Evolutionary conservation across 129 eudicot genomes (phyloP).

Genomic region (Silybum marianum): DNA sequence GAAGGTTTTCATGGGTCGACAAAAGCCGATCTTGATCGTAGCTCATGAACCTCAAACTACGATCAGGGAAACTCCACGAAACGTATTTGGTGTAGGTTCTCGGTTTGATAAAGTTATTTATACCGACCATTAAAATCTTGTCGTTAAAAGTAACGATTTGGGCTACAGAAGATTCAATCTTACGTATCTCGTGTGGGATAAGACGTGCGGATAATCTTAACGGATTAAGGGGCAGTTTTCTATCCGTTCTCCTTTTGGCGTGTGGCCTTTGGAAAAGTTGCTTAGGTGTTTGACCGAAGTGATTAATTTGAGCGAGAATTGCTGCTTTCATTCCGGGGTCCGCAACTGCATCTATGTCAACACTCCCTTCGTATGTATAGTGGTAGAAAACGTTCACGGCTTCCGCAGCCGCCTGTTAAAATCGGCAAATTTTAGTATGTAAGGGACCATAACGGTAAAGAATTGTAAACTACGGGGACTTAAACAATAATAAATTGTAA

Average conservation of each 20-base stretch:
- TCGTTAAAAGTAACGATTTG: constrained; percentile 68
- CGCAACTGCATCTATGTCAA: constrained; percentile 85
- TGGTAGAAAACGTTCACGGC: constrained; percentile 95
- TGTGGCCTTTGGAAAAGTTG: constrained; percentile 88
- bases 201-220: constrained; percentile 61
- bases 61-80: constrained; percentile 97
- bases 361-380: constrained; percentile 94
- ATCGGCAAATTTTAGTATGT: background rate
- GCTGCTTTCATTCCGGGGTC: constrained; percentile 99
- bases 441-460: too few species aligned
- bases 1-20: constrained; percentile 96
- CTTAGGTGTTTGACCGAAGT: constrained; percentile 96
- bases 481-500: background rate
- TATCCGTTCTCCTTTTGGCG: constrained; percentile 61
- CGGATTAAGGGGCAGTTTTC: constrained; percentile 64
- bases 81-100: constrained; percentile 76
- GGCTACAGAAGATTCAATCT: constrained; percentile 52
- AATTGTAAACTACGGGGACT: background rate
- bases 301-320: constrained; percentile 93
- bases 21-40: constrained; percentile 81
- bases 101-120: constrained; percentile 76
- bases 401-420: constrained; percentile 89
- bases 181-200: constrained; percentile 70
- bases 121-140: constrained; percentile 62
- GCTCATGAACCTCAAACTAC: constrained; percentile 70